phyloP scores from a whole-genome alignment of 2,329 filamentous ascomycete genomes.

The Cryphonectria radicalis region DNA sequence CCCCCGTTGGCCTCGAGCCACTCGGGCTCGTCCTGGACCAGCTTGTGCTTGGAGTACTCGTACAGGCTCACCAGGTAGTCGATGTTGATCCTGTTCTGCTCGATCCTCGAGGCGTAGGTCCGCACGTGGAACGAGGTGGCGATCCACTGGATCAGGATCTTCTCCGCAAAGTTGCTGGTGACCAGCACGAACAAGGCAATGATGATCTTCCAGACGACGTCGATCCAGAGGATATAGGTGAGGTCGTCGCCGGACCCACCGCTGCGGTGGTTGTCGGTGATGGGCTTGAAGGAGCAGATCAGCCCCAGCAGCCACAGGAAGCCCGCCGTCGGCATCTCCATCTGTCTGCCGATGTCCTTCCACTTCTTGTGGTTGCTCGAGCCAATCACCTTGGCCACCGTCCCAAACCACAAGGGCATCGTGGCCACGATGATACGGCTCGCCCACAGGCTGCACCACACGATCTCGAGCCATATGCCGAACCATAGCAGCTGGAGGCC shows the following conservation, averaged over 20 bases:
- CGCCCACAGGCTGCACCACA: slow-evolving; percentile 91
- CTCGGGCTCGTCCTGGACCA: slow-evolving; percentile 57
- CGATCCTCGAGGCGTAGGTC: slow-evolving; percentile 89
- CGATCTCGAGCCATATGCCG: slow-evolving; percentile 89
- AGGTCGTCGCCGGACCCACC: slow-evolving; percentile 49
- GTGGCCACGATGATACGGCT: slow-evolving; percentile 59
- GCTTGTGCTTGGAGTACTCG: slow-evolving; percentile 77
- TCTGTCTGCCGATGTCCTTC: slow-evolving; percentile 82
- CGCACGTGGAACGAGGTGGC: slow-evolving; percentile 90
- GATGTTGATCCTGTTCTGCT: slow-evolving; percentile 90
- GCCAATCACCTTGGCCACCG: slow-evolving; percentile 70
- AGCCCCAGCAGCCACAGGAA: slow-evolving; percentile 93
- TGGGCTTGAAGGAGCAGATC: slow-evolving; percentile 83
- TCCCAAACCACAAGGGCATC: slow-evolving; percentile 51
- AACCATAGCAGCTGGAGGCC: slow-evolving; percentile 87
- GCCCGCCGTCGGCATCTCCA: slow-evolving; percentile 82
- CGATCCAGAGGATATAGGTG: slow-evolving; percentile 69
- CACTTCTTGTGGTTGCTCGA: slow-evolving; percentile 92
- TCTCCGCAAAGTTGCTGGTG: slow-evolving; percentile 83
- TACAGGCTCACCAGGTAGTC: slow-evolving; percentile 58
- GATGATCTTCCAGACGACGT: slow-evolving; percentile 81
- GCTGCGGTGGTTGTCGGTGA: slow-evolving; percentile 65
- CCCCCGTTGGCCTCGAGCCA: slow-evolving; percentile 44
- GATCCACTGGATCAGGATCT: slow-evolving; percentile 93
- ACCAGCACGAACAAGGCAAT: slow-evolving; percentile 81